Evolutionary conservation across 2,329 filamentous ascomycete species (phyloP).

Genomic region (Thermothelomyces thermophilus): DNA sequence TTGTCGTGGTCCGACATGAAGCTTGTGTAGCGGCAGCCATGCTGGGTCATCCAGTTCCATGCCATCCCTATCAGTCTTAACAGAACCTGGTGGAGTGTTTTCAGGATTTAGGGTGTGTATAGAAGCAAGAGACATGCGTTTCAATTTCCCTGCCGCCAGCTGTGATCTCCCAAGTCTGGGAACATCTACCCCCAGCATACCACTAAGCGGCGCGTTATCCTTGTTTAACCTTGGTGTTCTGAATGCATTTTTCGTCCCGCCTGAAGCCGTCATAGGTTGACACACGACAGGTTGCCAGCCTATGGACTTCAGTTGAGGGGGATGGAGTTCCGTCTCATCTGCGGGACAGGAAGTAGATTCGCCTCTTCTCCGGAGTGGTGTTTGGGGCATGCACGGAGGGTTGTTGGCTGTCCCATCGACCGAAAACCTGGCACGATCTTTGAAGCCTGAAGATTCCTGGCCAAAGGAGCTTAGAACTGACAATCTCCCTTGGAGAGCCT

Average conservation of each 20-base stretch:
- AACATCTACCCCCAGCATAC: slow-evolving; percentile 3
- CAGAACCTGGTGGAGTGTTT: not conserved
- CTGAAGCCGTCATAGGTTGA: not conserved
- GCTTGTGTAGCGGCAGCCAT: not conserved
- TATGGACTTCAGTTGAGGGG: not conserved
- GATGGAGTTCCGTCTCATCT: not conserved
- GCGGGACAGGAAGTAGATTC: not conserved
- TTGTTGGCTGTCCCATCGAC: not conserved
- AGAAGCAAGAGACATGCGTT: slow-evolving; percentile 6
- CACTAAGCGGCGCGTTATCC: not conserved
- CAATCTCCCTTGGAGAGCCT: not conserved
- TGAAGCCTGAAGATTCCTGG: not conserved
- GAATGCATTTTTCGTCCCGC: not conserved
- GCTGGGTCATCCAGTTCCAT: not conserved
- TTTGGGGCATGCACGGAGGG: too few relatives aligned
- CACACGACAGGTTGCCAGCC: not conserved
- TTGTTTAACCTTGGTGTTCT: not conserved
- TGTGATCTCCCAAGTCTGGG: slow-evolving; percentile 14
- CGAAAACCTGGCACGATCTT: not conserved
- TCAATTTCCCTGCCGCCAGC: slow-evolving; percentile 15
- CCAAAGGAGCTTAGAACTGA: not conserved
- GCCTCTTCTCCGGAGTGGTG: not conserved
- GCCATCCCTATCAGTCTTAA: not conserved
- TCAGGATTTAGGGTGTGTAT: slow-evolving; percentile 7
- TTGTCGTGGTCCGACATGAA: not conserved